Conservation (phyloP, 192 early-diverging fungal genomes). For the Obelidium mucronatum region DNA sequence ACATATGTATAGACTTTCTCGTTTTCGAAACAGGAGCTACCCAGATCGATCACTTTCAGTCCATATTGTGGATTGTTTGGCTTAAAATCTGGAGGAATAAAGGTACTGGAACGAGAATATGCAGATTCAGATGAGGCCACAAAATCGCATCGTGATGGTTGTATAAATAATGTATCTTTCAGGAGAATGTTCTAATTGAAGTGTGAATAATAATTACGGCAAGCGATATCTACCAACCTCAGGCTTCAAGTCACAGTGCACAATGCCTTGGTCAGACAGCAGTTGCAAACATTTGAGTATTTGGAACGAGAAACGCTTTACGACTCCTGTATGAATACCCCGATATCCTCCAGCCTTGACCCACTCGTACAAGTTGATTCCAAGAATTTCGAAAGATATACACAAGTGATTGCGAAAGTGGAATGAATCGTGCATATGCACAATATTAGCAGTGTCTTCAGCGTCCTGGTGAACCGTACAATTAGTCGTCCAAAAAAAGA, state of each 20-base stretch:
- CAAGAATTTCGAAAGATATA: constrained; percentile 93
- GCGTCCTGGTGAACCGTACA: constrained; percentile 65
- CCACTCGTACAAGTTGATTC: constrained; percentile 96
- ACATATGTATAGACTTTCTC: constrained; percentile 98
- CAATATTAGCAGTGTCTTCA: constrained; percentile 77
- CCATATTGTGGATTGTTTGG: constrained; percentile 43
- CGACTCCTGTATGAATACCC: constrained; percentile 80
- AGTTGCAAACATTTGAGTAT: constrained; percentile 83
- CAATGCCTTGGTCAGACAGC: constrained; percentile 75
- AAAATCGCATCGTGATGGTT: constrained; percentile 45
- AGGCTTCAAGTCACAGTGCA: constrained; percentile 97
- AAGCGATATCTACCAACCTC: constrained; percentile 66
- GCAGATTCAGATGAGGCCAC: constrained; percentile 3
- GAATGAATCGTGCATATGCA: constrained; percentile 92
- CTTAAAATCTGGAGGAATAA: constrained; percentile 55
- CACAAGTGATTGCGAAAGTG: constrained; percentile 96
- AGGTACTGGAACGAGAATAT: constrained; percentile 21
- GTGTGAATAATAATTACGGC: neutral
- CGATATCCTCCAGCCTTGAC: constrained; percentile 91
- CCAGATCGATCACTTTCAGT: constrained; percentile 99
- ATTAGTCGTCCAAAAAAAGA: neutral
- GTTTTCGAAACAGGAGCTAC: constrained; percentile 90
- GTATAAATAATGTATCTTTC: constrained; percentile 61
- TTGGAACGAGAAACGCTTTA: constrained; percentile 79
- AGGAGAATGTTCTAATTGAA: constrained; percentile 78